Evolutionary conservation across 805 yeast species (phyloP).

Genomic region (Millerozyma acaciae): DNA sequence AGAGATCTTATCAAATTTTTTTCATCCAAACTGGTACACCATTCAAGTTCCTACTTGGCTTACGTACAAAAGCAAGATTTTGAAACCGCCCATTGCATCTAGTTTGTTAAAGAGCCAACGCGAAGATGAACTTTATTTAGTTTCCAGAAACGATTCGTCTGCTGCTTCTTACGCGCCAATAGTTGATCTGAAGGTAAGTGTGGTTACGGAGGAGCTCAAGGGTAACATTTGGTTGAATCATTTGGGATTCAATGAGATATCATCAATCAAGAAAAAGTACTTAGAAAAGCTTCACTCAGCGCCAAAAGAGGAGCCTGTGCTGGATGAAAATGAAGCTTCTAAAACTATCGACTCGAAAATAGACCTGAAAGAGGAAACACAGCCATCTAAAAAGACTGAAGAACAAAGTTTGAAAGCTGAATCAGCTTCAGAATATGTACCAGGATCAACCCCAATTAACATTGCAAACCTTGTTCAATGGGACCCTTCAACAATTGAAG

Average conservation of each 20-base stretch:
- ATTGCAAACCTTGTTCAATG: constrained; percentile 30
- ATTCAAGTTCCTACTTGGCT: constrained; percentile 42
- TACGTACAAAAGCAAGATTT: constrained; percentile 22
- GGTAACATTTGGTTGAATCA: constrained; percentile 38
- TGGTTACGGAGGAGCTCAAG: constrained; percentile 29
- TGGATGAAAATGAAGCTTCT: constrained; percentile 5
- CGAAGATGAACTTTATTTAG: constrained; percentile 15
- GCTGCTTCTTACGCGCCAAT: constrained; percentile 36
- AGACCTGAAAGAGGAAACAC: constrained; percentile 1
- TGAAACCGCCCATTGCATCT: constrained; percentile 25
- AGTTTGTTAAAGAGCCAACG: constrained; percentile 22
- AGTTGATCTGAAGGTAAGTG: constrained; percentile 30
- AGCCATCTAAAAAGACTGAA: constrained; percentile 1
- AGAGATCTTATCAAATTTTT: constrained; percentile 37
- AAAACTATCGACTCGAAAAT: constrained; percentile 3
- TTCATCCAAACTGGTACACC: constrained; percentile 45
- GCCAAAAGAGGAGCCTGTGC: constrained; percentile 11
- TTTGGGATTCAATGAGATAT: constrained; percentile 31
- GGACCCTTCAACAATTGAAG: constrained; percentile 30
- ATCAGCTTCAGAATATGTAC: constrained; percentile 7
- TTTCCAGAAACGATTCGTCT: constrained; percentile 18
- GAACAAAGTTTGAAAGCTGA: constrained; percentile 5
- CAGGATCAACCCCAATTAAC: constrained; percentile 23
- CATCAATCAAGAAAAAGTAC: constrained; percentile 19
- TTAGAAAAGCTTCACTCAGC: constrained; percentile 11